phyloP scores from a whole-genome alignment of 73 alveolate genomes.

The Tetrahymena elliotti region DNA sequence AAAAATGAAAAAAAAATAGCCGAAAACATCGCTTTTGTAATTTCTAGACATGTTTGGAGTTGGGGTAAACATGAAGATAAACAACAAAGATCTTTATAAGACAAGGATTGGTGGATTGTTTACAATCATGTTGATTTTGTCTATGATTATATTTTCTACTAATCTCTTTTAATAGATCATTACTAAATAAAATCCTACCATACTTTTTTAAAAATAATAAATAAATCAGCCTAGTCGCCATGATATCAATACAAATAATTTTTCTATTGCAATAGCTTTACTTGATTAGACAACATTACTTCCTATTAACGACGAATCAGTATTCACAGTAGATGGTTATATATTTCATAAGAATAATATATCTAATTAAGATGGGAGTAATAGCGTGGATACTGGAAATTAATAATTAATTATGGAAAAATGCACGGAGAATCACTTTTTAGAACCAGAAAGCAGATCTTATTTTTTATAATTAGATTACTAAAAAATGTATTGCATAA shows the following conservation, averaged over 20 bases:
- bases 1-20: not conserved
- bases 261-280: not conserved
- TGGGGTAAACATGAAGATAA: not conserved
- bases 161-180: not conserved
- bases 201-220: not conserved
- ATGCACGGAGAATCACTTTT: not conserved
- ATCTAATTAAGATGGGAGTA: not conserved
- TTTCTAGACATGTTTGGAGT: not conserved
- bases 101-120: not conserved
- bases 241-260: not conserved
- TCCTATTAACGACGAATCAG: not conserved
- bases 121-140: not conserved
- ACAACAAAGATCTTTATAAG: not conserved
- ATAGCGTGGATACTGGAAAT: not conserved
- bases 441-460: not conserved
- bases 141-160: not conserved
- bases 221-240: not conserved
- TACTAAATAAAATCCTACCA: not conserved
- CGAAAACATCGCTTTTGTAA: not conserved
- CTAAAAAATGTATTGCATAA: not conserved
- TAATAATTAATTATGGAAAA: not conserved
- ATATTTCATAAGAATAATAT: not conserved
- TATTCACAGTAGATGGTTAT: not conserved
- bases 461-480: not conserved
- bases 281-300: not conserved